Evolutionary conservation across 2,329 filamentous ascomycete genomes (phyloP).

Genomic region (Microcyclosporella mali): DNA sequence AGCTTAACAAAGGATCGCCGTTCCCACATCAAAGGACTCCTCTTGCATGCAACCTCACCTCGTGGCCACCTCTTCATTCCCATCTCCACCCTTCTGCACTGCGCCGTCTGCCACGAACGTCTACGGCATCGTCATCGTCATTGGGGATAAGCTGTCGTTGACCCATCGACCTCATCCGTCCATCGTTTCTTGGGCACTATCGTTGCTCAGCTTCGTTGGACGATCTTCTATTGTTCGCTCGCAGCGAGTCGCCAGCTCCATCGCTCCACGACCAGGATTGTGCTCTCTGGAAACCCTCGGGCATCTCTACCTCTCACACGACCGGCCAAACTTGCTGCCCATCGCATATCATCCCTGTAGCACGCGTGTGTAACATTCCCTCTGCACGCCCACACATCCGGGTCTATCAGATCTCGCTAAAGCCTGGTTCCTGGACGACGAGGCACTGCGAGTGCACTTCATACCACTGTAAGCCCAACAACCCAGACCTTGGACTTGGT

Average conservation of each 20-base stretch:
- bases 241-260: too few relatives aligned
- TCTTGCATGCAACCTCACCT: slow-evolving; percentile 22
- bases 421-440: slow-evolving; percentile 30
- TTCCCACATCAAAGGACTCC: slow-evolving; percentile 31
- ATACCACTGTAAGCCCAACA: slow-evolving; percentile 33
- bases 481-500: slow-evolving; percentile 30
- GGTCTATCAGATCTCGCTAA: slow-evolving; percentile 34
- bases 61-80: slow-evolving; percentile 8
- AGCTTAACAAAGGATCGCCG: slow-evolving; percentile 49
- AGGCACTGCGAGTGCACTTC: slow-evolving; percentile 31
- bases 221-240: too few relatives aligned
- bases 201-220: too few relatives aligned
- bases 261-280: slow-evolving; percentile 23
- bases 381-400: slow-evolving; percentile 44
- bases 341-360: slow-evolving; percentile 26
- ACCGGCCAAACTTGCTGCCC: slow-evolving; percentile 14
- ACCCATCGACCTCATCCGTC: too few relatives aligned
- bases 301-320: slow-evolving; percentile 24
- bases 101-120: slow-evolving; percentile 1
- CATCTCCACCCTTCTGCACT: background rate
- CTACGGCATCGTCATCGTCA: slow-evolving; percentile 1
- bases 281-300: slow-evolving; percentile 26
- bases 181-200: too few relatives aligned
- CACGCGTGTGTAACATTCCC: slow-evolving; percentile 37
- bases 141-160: too few relatives aligned